phyloP scores from a whole-genome alignment of 2,329 filamentous ascomycete genomes.

The Claviceps cyperi region DNA sequence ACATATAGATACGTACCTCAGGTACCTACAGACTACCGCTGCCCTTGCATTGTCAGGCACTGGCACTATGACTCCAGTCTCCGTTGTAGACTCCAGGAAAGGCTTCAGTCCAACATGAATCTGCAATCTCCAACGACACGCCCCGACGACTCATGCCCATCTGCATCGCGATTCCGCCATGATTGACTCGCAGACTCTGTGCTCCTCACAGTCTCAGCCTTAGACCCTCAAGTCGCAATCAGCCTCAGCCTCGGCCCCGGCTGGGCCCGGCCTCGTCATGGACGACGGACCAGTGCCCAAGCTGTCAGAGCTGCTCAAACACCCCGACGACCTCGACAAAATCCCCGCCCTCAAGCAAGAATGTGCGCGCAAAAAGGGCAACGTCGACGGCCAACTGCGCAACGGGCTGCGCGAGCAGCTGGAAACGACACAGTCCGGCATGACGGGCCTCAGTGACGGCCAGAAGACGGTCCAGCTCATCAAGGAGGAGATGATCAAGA shows the following conservation, averaged over 20 bases:
- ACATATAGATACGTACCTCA: no score
- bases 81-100: no score
- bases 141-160: background rate
- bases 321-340: slow-evolving; percentile 96
- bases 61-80: no score
- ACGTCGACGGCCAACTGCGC: slow-evolving; percentile 80
- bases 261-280: slow-evolving; percentile 13
- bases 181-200: background rate
- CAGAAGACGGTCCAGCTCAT: slow-evolving; percentile 85
- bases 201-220: background rate
- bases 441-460: slow-evolving; percentile 75
- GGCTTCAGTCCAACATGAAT: no score
- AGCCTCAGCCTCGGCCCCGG: background rate
- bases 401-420: slow-evolving; percentile 82
- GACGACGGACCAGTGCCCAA: slow-evolving; percentile 56
- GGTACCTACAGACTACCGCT: no score
- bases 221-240: background rate
- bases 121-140: background rate
- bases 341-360: slow-evolving; percentile 79
- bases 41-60: no score
- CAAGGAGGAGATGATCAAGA: slow-evolving; percentile 97
- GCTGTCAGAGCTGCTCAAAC: slow-evolving; percentile 83
- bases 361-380: slow-evolving; percentile 85
- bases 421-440: slow-evolving; percentile 84
- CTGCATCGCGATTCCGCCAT: background rate